Base-by-base conservation (phyloP, 257 asterid genomes). In the Solanum ossicruentum region DNA sequence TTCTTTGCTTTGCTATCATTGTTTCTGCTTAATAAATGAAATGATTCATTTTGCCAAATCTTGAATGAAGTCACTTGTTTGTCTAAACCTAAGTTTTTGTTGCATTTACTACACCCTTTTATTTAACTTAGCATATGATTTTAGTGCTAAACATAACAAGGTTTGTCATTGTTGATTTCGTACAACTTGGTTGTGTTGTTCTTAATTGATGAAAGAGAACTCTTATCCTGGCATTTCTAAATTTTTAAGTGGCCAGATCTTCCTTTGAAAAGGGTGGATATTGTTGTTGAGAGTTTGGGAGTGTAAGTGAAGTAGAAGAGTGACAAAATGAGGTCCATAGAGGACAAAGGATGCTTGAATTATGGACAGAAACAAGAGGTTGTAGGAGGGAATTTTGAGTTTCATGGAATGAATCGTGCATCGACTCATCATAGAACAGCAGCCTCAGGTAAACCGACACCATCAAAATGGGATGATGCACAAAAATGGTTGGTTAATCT, bases 381-480 rank as follows among this genome's bases (percentile, higher is more conserved):
- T 39, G 67, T 89, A 17, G 88, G 90, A 70, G 88, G 83, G 81
- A 92, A 79, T 73, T 93, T 92, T 54, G 98, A 95, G 92, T 95
- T 94, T 67, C 96, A 92, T 28, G 91, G 92, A 3, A 45, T 71
- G 51, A 92, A 82, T 84, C 94, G 95, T 6, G 61, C 93, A 6
- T 86, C 94, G 69, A 95, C 92, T 28, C 94, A 91, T 51, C 91
- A 93, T 13, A 92, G 92, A 6, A 45, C 84, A 61, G 71, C 85
- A 54, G 88, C 95, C 2, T 79, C 92, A 13, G 98, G 98, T 28
- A 95, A 95, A 36, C 97, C 97, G 5, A 90, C 99, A 5, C 99
- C 99, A 2, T 92, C 98, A 17, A 96, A 96, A 82, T 96, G 99
- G 99, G 99, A 96, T 63, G 99, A 96, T 84, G 99, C 99, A 7